phyloP scores from a whole-genome alignment of 495 filamentous ascomycete genomes.

The Penicillium lagena region DNA sequence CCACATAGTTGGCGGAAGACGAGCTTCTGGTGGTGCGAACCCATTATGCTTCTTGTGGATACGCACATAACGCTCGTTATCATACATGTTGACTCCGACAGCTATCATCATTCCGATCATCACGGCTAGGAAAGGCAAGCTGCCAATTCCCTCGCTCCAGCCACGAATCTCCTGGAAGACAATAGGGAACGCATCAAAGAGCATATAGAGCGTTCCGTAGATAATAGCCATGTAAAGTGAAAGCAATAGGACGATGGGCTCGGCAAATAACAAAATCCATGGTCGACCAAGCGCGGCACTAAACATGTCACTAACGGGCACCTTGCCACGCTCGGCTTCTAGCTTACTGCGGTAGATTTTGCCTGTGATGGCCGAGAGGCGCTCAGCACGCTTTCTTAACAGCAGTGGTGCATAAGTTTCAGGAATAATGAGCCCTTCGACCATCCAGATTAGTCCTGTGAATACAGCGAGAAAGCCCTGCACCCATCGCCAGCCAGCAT shows the following conservation, averaged over 20 bases:
- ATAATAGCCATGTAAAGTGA: slow-evolving; percentile 60
- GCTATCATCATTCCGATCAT: slow-evolving; percentile 66
- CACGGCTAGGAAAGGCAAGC: slow-evolving; percentile 68
- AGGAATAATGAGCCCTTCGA: slow-evolving; percentile 36
- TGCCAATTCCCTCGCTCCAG: slow-evolving; percentile 58
- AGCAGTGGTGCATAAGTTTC: slow-evolving; percentile 59
- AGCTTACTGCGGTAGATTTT: slow-evolving; percentile 44
- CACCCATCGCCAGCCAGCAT: slow-evolving; percentile 55
- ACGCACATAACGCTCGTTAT: slow-evolving; percentile 30
- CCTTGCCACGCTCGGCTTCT: slow-evolving; percentile 30
- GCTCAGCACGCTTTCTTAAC: slow-evolving; percentile 42
- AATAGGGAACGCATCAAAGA: slow-evolving; percentile 70
- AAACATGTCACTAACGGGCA: slow-evolving; percentile 32
- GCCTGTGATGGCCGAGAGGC: slow-evolving; percentile 47
- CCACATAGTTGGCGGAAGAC: slow-evolving; percentile 26
- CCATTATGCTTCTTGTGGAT: slow-evolving; percentile 12
- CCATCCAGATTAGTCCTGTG: slow-evolving; percentile 19
- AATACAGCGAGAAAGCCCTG: slow-evolving; percentile 34
- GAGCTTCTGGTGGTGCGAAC: slow-evolving; percentile 31
- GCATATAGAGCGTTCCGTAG: slow-evolving; percentile 66
- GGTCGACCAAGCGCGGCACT: slow-evolving; percentile 35
- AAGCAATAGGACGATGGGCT: slow-evolving; percentile 53
- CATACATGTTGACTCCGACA: slow-evolving; percentile 27
- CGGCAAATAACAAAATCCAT: slow-evolving; percentile 54
- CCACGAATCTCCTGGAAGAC: slow-evolving; percentile 64